Evolutionary conservation across 179 eudicot genomes (phyloP).

Genomic region (Dionaea muscipula): DNA sequence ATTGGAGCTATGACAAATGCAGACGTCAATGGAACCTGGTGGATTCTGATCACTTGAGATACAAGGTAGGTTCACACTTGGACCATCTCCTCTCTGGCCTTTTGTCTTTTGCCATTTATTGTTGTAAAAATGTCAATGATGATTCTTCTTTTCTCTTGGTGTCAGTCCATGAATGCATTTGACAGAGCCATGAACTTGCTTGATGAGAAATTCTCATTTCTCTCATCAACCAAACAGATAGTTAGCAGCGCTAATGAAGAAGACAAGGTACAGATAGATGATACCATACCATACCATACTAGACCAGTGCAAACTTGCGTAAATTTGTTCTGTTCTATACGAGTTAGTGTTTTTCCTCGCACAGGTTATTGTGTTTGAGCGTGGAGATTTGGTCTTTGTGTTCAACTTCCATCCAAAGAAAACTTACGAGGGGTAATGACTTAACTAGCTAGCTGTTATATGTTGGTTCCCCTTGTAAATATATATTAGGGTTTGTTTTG

Average conservation of each 20-base stretch:
- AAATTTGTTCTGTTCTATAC: too few species aligned
- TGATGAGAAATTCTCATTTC: constrained; percentile 69
- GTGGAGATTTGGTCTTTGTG: constrained; percentile 85
- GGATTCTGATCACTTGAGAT: constrained; percentile 85
- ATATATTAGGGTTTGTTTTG: not conserved
- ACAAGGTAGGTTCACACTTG: constrained; percentile 78
- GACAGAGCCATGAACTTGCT: constrained; percentile 80
- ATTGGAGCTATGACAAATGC: constrained; percentile 87
- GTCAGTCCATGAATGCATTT: constrained; percentile 85
- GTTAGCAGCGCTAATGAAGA: constrained; percentile 81
- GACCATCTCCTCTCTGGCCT: not conserved
- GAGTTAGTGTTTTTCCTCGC: constrained; percentile 6
- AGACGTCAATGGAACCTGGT: constrained; percentile 95
- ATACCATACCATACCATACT: not conserved
- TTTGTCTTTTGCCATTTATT: not conserved
- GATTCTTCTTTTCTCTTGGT: constrained; percentile 3
- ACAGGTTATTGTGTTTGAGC: constrained; percentile 95
- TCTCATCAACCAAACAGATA: constrained; percentile 63
- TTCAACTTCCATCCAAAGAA: constrained; percentile 89
- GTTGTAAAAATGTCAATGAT: not conserved
- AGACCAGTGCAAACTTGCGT: not conserved
- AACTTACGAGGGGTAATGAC: constrained; percentile 73
- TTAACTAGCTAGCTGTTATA: not conserved
- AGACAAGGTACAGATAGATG: constrained; percentile 57
- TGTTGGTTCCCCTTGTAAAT: not conserved